These are phyloP conservation scores for Solanum infundibuliforme DNA, from an alignment of 257 asterid species.

Conservation along the genomic window DNA sequence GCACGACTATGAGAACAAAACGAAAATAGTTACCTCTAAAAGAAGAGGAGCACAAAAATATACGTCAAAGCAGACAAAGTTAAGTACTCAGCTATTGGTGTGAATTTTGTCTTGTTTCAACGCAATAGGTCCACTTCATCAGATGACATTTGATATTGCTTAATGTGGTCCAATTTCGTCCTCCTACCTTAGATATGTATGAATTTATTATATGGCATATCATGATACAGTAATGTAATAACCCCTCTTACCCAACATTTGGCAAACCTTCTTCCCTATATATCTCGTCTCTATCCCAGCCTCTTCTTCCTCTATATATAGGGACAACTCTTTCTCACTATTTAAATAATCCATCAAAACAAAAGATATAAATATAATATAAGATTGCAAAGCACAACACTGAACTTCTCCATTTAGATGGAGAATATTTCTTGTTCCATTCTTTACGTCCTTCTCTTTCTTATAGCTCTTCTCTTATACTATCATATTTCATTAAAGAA, in stretches of 20 bases:
- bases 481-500: conserved; percentile 20
- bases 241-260: neutral
- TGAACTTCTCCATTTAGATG: conserved; percentile 1
- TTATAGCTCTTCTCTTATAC: conserved; percentile 29
- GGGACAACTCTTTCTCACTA: neutral
- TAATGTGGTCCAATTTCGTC: conserved; percentile 1
- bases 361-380: neutral
- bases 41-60: neutral
- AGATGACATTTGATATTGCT: neutral
- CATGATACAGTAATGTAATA: neutral
- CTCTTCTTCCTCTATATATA: conserved; percentile 14
- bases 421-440: conserved; percentile 6
- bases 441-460: conserved; percentile 34
- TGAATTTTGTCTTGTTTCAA: neutral
- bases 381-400: neutral
- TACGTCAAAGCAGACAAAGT: neutral
- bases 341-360: neutral
- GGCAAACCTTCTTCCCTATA: neutral
- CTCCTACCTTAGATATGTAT: neutral
- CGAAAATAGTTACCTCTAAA: neutral
- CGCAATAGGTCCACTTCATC: neutral
- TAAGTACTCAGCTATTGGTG: neutral
- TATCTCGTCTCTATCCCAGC: neutral
- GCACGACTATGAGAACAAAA: neutral
- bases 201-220: conserved; percentile 1